These are phyloP conservation scores for Pichia sp. DNA, from an alignment of 1,139 yeast species.

Conservation along the genomic window DNA sequence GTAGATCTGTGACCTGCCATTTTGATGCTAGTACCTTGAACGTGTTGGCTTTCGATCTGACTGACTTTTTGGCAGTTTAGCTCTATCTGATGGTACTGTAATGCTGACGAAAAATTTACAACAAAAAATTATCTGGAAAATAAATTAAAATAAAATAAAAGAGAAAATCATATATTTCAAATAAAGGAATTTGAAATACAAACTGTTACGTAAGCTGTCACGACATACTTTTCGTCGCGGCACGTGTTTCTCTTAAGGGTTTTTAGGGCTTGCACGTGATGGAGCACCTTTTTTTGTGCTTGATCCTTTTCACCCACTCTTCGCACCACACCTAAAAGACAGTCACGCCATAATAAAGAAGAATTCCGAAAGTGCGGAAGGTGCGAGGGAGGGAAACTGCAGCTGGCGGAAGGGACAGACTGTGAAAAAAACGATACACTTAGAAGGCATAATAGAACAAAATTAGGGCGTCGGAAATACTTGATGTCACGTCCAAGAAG, in stretches of 20 bases:
- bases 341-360: not conserved
- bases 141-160: not conserved
- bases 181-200: not conserved
- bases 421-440: conserved; percentile 1
- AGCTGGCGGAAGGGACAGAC: not conserved
- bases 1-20: conserved; percentile 86
- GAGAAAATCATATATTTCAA: not conserved
- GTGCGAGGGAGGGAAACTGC: not conserved
- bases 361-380: not conserved
- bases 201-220: not conserved
- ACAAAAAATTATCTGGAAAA: not conserved
- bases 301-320: not conserved
- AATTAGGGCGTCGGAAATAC: not conserved
- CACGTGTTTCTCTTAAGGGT: not conserved
- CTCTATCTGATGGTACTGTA: not conserved
- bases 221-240: not conserved
- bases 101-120: not conserved
- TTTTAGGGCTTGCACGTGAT: not conserved
- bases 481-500: not conserved
- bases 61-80: not conserved
- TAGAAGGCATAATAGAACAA: not conserved
- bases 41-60: not conserved
- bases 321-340: conserved; percentile 1
- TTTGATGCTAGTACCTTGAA: not conserved
- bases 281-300: not conserved